Conservation (phyloP, 345 rosid species). For the Euphorbia pulcherrima region DNA sequence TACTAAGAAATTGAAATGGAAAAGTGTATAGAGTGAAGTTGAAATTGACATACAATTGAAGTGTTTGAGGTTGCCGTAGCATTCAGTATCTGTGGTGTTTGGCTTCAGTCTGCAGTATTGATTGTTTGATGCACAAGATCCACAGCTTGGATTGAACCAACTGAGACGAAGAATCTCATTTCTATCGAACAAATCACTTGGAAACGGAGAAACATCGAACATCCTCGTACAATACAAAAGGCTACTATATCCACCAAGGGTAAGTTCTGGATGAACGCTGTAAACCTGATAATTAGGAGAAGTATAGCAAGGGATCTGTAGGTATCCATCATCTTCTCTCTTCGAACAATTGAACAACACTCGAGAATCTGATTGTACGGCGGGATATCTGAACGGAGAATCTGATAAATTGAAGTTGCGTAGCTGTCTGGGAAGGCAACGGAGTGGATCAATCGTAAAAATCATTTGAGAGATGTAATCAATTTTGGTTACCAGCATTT, state of each 20-base stretch:
- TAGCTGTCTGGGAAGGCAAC: constrained; percentile 17
- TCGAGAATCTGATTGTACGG: neutral
- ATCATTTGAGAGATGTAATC: constrained; percentile 17
- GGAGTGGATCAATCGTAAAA: constrained; percentile 9
- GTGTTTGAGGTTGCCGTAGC: neutral
- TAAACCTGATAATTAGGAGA: neutral
- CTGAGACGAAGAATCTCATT: neutral
- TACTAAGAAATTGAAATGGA: too few relatives aligned
- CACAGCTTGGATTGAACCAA: constrained; percentile 17
- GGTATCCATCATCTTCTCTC: neutral
- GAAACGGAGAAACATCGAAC: constrained; percentile 3
- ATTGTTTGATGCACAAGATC: constrained; percentile 6
- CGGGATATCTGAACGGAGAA: constrained; percentile 5
- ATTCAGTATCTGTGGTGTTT: neutral
- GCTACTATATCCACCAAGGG: neutral
- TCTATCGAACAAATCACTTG: neutral
- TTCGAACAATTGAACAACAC: neutral
- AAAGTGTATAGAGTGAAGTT: neutral
- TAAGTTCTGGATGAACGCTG: neutral
- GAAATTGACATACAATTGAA: neutral
- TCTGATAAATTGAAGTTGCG: constrained; percentile 9
- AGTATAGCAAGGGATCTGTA: constrained; percentile 6
- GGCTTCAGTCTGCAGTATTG: constrained; percentile 10
- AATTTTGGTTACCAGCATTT: neutral
- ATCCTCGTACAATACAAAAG: constrained; percentile 17